Conservation (phyloP, 31 red algal species). For the Odonthalia washingtoniensis region DNA sequence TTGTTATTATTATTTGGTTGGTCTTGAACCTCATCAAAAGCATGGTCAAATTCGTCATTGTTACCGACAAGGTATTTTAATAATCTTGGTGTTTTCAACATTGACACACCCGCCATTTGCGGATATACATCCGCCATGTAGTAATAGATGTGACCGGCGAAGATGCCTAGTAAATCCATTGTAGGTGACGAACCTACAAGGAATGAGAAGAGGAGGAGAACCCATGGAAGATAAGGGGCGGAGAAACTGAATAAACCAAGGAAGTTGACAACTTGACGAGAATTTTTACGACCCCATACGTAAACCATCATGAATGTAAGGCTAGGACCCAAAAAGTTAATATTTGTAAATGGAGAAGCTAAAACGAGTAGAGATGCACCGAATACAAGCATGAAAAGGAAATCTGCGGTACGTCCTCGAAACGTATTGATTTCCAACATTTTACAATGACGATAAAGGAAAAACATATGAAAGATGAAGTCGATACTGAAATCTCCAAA, state of each 20-base stretch:
- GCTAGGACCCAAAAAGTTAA: slow-evolving; percentile 81
- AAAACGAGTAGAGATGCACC: slow-evolving; percentile 73
- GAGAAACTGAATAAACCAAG: slow-evolving; percentile 86
- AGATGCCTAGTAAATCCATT: slow-evolving; percentile 84
- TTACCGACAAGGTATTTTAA: slow-evolving; percentile 65
- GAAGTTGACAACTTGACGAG: slow-evolving; percentile 74
- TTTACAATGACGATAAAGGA: slow-evolving; percentile 90
- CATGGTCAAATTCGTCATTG: slow-evolving; percentile 60
- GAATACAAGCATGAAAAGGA: slow-evolving; percentile 91
- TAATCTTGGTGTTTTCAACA: slow-evolving; percentile 64
- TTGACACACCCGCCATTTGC: slow-evolving; percentile 59
- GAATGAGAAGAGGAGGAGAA: slow-evolving; percentile 84
- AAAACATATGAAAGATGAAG: slow-evolving; percentile 97
- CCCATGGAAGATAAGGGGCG: slow-evolving; percentile 93
- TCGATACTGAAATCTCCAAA: slow-evolving; percentile 87
- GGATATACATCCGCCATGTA: slow-evolving; percentile 94
- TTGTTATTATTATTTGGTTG: slow-evolving; percentile 9
- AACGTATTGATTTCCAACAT: slow-evolving; percentile 91
- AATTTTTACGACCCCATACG: slow-evolving; percentile 89
- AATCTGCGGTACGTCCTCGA: slow-evolving; percentile 90
- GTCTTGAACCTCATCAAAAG: slow-evolving; percentile 25
- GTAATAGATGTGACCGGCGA: slow-evolving; percentile 93
- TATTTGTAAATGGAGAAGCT: slow-evolving; percentile 66
- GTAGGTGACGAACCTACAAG: slow-evolving; percentile 74
- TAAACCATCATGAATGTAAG: slow-evolving; percentile 97